These are phyloP conservation scores for Penicillium oxalicum DNA, from an alignment of 2,329 filamentous ascomycete genomes.

Conservation along the genomic window DNA sequence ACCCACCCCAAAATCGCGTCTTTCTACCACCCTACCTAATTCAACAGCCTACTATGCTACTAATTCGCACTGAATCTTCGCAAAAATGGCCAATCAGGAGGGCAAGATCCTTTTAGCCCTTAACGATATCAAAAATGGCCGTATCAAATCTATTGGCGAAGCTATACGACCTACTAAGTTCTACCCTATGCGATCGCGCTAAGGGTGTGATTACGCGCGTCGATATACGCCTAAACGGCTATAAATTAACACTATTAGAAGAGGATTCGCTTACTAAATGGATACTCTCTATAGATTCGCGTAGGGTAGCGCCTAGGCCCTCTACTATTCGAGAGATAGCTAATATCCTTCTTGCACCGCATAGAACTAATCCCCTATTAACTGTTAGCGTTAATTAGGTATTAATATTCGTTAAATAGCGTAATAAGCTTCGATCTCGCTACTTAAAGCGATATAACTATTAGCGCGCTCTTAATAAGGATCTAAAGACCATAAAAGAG, in stretches of 20 bases:
- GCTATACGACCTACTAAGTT: background rate
- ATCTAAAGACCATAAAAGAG: background rate
- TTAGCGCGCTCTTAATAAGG: background rate
- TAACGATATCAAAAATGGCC: background rate
- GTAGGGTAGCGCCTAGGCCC: background rate
- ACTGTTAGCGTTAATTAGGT: background rate
- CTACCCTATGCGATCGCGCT: background rate
- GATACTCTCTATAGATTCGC: constrained; percentile 1
- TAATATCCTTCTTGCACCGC: background rate
- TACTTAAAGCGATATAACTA: background rate
- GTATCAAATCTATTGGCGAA: background rate
- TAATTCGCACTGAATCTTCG: background rate
- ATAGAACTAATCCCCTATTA: background rate
- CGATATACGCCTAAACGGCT: background rate
- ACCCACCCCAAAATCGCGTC: background rate
- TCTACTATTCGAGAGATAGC: constrained; percentile 2
- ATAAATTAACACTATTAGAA: background rate
- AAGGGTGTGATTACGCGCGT: background rate
- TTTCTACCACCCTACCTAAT: background rate
- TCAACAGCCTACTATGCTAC: background rate
- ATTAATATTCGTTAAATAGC: background rate
- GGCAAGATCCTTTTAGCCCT: constrained; percentile 1
- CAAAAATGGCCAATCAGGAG: background rate
- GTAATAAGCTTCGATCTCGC: background rate
- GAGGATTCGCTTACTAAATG: background rate